Conservation (phyloP, 306 rosid genomes). For the Oemleria cerasiformis region DNA sequence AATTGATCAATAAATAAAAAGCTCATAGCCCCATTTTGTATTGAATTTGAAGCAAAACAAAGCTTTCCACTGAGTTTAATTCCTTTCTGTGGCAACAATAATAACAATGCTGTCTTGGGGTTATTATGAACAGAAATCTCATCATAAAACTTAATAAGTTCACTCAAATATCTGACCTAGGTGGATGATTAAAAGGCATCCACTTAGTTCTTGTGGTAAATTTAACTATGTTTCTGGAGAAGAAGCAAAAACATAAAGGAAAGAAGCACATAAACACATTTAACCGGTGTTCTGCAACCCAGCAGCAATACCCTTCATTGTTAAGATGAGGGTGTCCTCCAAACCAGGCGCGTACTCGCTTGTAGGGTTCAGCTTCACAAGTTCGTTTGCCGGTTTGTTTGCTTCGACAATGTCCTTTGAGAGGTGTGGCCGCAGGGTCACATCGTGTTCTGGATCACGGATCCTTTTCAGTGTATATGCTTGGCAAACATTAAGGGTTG, state of each 20-base stretch:
- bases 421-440: slow-evolving; percentile 54
- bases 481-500: slow-evolving; percentile 92
- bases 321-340: slow-evolving; percentile 94
- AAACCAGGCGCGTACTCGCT: slow-evolving; percentile 96
- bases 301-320: slow-evolving; percentile 99
- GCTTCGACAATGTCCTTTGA: slow-evolving; percentile 62
- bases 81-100: slow-evolving; percentile 1
- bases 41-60: slow-evolving; percentile 16
- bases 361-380: slow-evolving; percentile 72
- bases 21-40: slow-evolving; percentile 1
- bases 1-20: not conserved
- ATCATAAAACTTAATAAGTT: slow-evolving; percentile 18
- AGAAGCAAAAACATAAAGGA: slow-evolving; percentile 2
- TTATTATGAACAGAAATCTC: slow-evolving; percentile 1
- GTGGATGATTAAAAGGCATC: slow-evolving; percentile 29
- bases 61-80: slow-evolving; percentile 19
- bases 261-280: slow-evolving; percentile 1
- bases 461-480: slow-evolving; percentile 93
- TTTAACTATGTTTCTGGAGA: slow-evolving; percentile 14
- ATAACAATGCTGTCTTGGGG: not conserved
- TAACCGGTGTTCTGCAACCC: slow-evolving; percentile 98
- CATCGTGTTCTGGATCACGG: slow-evolving; percentile 62
- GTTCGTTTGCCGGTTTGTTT: slow-evolving; percentile 73
- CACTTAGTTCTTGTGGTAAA: slow-evolving; percentile 26
- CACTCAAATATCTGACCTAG: slow-evolving; percentile 13